Base-by-base conservation (phyloP, 2,329 filamentous ascomycete genomes). In the Cordyceps tenuipes region DNA sequence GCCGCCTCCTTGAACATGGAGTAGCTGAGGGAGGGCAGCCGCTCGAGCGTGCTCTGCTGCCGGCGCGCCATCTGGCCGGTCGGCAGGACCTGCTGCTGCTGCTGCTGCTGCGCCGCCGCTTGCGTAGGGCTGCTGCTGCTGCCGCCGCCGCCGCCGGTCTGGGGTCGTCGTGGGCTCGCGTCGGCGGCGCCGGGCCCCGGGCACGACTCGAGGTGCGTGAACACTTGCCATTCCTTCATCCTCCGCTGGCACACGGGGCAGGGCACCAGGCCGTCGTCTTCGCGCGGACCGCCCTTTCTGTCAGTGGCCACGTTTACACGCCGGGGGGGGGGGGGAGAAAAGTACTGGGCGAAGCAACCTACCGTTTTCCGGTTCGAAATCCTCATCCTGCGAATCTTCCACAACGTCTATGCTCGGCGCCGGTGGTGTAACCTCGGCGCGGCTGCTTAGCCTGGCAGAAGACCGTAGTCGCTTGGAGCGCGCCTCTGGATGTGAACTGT, bases 1-100 rank as follows among this genome's bases (percentile, higher is more conserved):
- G 83, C 82, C 0, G 73, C 76, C 23, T 97, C 93, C 69, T 88
- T 96, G n/a, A 96, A 75, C 70, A 96, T 82, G 23, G 87, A 88
- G 72, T 97, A 97, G 68, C 90, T 94, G 19, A 97, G 79, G 10
- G 89, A 84, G 0, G 94, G 88, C 10, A 97, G 77, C 39, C 88
- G 83, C 54, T 91, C 85, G 23, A 64, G 77, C 76, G 39, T 73
- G 66, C 61, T 77, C 73, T 70, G 64, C 61, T 65, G 70, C 65
- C 63, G 69, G 41, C 62, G 68, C 41, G 64, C 68, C 34, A 63
- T 61, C 61, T 67, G 66, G 41, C 54, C 67, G 53, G 34, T 50
- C 31, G 19, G 51, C 12, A 15, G 41, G 3, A 19, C n/a, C 23
- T 50, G 52, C n/a, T 29, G 29, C 29, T n/a, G 29, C 29, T 5